Evolutionary conservation across 2,329 filamentous ascomycete species (phyloP), one percentile per base, ranked within the genome.

Genomic region (Penicillium sclerotigenum): DNA sequence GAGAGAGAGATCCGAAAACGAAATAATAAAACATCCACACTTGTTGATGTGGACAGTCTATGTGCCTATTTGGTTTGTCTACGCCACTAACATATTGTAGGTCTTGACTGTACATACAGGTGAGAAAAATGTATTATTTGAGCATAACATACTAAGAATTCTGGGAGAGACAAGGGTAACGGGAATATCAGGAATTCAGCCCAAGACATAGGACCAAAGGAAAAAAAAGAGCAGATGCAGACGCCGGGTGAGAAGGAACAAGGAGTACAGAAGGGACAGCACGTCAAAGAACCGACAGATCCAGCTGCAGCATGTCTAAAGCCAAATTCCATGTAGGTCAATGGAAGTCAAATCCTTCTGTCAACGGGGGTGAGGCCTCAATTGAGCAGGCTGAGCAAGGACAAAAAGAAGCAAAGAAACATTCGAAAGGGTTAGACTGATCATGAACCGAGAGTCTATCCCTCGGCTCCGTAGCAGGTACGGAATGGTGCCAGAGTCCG

Each of bases 71-170:
- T 20, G 3, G 3, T 13, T 8, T 34, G 14, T 20, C 9, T 18
- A 33, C n/a, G 24, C 11, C 6, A 18, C 29, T 34, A 24, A 45
- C 5, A 38, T 48, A 50, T 31, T 26, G 34, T 43, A 46, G 20
- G 4, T 28, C 16, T 38, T 29, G 31, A 38, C 9, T 31, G 53
- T 46, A 47, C 41, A 58, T 61, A 59, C 55, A 61, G 48, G 54
- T 47, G 47, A 59, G 58, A 47, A 49, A 51, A 61, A 62, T 59
- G 59, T 68, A 72, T 72, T 73, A 73, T 72, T 67, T 71, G 66
- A 59, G 62, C 59, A 65, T 71, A 65, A 61, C 64, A 72, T 72
- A 71, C 69, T 70, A 59, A 60, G 50, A 54, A 58, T 59, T 61
- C 61, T 58, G 49, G 45, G 48, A 52, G 53, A 48, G 40, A 57